phyloP scores from a whole-genome alignment of 345 rosid genomes.

The Rhizophora apiculata region DNA sequence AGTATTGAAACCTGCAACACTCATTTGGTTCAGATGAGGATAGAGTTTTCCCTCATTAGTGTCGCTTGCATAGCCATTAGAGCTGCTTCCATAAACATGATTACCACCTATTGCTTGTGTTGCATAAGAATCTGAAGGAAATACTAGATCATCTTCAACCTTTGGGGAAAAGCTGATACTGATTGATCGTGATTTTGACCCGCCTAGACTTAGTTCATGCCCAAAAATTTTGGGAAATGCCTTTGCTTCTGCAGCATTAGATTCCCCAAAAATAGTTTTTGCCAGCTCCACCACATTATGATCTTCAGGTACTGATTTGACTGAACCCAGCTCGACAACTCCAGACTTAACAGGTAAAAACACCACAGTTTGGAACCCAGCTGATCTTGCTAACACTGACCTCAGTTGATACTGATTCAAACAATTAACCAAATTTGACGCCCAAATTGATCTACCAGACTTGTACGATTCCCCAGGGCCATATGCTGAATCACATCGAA shows the following conservation, averaged over 20 bases:
- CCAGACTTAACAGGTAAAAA: slow-evolving; percentile 75
- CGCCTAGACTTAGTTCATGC: slow-evolving; percentile 72
- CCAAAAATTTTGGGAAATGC: slow-evolving; percentile 79
- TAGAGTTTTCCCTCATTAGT: slow-evolving; percentile 44
- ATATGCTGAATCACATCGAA: slow-evolving; percentile 46
- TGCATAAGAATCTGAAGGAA: slow-evolving; percentile 53
- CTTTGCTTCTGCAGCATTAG: slow-evolving; percentile 54
- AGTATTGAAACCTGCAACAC: slow-evolving; percentile 37
- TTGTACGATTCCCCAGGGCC: slow-evolving; percentile 62
- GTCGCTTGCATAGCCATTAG: slow-evolving; percentile 43
- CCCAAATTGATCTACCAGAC: slow-evolving; percentile 67
- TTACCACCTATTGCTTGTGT: slow-evolving; percentile 45
- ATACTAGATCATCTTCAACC: slow-evolving; percentile 73
- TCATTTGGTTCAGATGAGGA: slow-evolving; percentile 42
- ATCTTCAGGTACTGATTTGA: slow-evolving; percentile 60
- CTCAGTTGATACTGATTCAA: slow-evolving; percentile 57
- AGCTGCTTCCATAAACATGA: slow-evolving; percentile 56
- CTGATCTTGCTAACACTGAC: slow-evolving; percentile 70
- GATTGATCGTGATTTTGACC: slow-evolving; percentile 58
- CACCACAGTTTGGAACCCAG: slow-evolving; percentile 69
- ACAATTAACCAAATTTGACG: slow-evolving; percentile 47
- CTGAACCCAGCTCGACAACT: slow-evolving; percentile 84
- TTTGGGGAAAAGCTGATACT: slow-evolving; percentile 82
- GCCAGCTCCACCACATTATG: slow-evolving; percentile 55
- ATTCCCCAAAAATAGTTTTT: slow-evolving; percentile 52